Evolutionary conservation across 306 rosid species (phyloP), one percentile per base, ranked within the genome.

Genomic region (Chamaecrista fasciculata): DNA sequence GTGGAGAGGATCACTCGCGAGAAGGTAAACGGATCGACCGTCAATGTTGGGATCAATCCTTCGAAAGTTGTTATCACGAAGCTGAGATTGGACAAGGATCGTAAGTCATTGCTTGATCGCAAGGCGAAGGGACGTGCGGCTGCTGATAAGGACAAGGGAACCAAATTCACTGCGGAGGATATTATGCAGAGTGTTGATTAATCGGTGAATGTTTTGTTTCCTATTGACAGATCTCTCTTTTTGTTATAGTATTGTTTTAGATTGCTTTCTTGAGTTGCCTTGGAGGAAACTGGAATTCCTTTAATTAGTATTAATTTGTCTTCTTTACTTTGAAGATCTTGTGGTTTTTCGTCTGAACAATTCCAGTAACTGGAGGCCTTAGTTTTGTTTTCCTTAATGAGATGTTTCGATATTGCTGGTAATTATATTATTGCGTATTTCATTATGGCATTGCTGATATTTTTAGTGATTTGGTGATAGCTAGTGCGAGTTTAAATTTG

Each of bases 81-180:
- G 85, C 83, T 87, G 43, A 77, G 84, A 73, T 62, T 87, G 25
- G 94, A 87, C 37, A 85, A 87, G 88, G 94, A 87, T 36, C 79
- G 94, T 6, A 87, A 87, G 77, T 79, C 88, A 0, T 71, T 87
- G 49, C 88, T 85, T 14, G 88, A 85, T 67, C 90, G 94, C 62
- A 87, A 87, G 86, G 94, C 94, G 3, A 87, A 81, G 80, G 94
- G 94, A 0, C 87, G 86, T 26, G 86, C 94, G 14, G 86, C 86
- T 15, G 83, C 90, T 0, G 90, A 87, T 42, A 87, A 85, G 82
- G 94, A 82, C 46, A 87, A 87, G 79, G 94, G 88, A 2, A 76
- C 88, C 62, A 87, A 87, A 76, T 85, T 87, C 75, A 83, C 94
- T 0, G 77, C 94, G 0, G 94, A 87, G 79, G 94, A 87, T 24